A percentile compares a stretch with the other conserved stretches of the same genome.
Evolutionary conservation across 176 grass and related monocot genomes (phyloP).

Genomic region (Saccharum spontaneum): DNA sequence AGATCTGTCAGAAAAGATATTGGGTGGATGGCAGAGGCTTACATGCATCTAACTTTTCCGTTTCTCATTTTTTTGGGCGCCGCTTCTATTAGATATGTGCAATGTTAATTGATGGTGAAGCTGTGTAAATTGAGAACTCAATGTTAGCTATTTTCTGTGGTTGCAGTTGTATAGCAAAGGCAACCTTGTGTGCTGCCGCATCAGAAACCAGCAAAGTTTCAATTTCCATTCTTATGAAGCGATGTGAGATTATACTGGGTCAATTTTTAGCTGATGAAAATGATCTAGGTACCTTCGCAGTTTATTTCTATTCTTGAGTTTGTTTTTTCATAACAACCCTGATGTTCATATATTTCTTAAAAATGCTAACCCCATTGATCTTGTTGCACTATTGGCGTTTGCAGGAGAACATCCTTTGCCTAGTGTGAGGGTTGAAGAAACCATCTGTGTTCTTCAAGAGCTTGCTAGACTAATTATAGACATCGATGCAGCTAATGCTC

Average conservation of each 20-base stretch:
- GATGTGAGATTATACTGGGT: slow-evolving; percentile 83
- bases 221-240: slow-evolving; percentile 79
- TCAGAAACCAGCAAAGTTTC: slow-evolving; percentile 77
- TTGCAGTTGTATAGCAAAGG: slow-evolving; percentile 58
- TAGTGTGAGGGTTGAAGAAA: slow-evolving; percentile 80
- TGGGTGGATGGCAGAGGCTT: slow-evolving; percentile 2
- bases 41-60: not conserved
- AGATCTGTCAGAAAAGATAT: not conserved
- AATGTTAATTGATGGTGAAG: slow-evolving; percentile 4
- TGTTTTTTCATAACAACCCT: slow-evolving; percentile 11
- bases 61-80: not conserved
- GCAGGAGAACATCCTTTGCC: slow-evolving; percentile 83
- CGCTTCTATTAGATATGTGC: not conserved
- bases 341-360: slow-evolving; percentile 10
- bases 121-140: slow-evolving; percentile 19
- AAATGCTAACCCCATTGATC: slow-evolving; percentile 27
- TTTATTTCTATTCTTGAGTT: slow-evolving; percentile 29
- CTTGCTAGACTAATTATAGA: slow-evolving; percentile 84
- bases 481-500: slow-evolving; percentile 56
- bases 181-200: slow-evolving; percentile 47
- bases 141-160: slow-evolving; percentile 23
- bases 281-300: slow-evolving; percentile 61
- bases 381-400: slow-evolving; percentile 25
- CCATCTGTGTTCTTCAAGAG: slow-evolving; percentile 83
- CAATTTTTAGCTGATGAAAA: slow-evolving; percentile 96